Evolutionary conservation across 1,139 yeast species (phyloP).

Genomic region (Hanseniaspora gamundiae): DNA sequence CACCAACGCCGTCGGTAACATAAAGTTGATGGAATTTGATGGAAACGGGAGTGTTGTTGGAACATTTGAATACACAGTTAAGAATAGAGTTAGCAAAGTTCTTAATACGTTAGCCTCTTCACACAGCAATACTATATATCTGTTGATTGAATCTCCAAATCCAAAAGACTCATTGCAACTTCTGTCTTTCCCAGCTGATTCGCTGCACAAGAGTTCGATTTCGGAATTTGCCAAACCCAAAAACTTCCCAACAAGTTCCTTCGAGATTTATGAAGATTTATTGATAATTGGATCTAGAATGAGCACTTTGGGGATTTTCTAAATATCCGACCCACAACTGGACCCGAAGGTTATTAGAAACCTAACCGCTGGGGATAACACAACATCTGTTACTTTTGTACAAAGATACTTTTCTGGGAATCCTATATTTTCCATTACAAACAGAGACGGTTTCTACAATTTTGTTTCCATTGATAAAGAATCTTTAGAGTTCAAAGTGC

Average conservation of each 20-base stretch:
- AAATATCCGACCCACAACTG: slow-evolving; percentile 11
- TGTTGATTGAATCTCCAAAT: slow-evolving; percentile 57
- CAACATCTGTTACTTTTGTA: slow-evolving; percentile 39
- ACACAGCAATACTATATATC: slow-evolving; percentile 22
- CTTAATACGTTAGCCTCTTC: slow-evolving; percentile 37
- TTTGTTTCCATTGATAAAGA: slow-evolving; percentile 13
- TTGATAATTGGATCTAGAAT: slow-evolving; percentile 61
- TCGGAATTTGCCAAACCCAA: slow-evolving; percentile 27
- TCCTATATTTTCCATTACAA: slow-evolving; percentile 33
- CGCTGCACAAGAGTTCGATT: slow-evolving; percentile 17
- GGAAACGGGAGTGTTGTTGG: slow-evolving; percentile 15
- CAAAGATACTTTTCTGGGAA: slow-evolving; percentile 6
- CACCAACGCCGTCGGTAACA: slow-evolving; percentile 41
- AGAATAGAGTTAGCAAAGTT: slow-evolving; percentile 32
- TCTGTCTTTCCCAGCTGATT: slow-evolving; percentile 25
- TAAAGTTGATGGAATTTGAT: slow-evolving; percentile 35
- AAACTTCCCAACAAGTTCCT: slow-evolving; percentile 49
- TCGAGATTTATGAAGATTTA: slow-evolving; percentile 32
- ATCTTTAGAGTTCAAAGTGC: slow-evolving; percentile 17
- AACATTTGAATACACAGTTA: slow-evolving; percentile 10
- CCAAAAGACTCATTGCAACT: slow-evolving; percentile 45
- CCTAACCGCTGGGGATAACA: slow-evolving; percentile 61
- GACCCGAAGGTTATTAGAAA: slow-evolving; percentile 31
- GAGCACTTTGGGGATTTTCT: slow-evolving; percentile 43
- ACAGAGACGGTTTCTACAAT: slow-evolving; percentile 55